phyloP scores from a whole-genome alignment of 306 rosid species.

The Cucurbita pepo region DNA sequence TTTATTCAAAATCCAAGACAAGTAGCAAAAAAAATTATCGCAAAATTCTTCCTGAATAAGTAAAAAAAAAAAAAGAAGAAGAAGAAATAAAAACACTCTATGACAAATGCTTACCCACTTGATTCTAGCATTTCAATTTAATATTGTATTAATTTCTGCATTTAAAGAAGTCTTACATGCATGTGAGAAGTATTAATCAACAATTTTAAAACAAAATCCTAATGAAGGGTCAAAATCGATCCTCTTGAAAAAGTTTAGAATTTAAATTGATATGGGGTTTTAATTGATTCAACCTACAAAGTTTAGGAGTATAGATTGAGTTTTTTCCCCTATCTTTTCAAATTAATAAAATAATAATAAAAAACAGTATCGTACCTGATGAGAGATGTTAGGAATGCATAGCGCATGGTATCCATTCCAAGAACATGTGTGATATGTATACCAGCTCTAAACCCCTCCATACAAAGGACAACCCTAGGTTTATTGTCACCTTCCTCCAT shows the following conservation, averaged over 20 bases:
- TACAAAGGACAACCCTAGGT: slow-evolving; percentile 73
- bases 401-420: slow-evolving; percentile 99
- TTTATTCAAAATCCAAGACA: neutral
- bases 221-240: neutral
- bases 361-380: slow-evolving; percentile 45
- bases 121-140: neutral
- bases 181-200: no score
- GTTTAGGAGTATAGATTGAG: neutral
- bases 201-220: neutral
- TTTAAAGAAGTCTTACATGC: neutral
- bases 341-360: neutral
- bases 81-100: neutral
- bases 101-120: neutral
- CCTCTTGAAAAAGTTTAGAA: neutral
- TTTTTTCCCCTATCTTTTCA: neutral
- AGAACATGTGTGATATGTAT: slow-evolving; percentile 79
- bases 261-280: neutral
- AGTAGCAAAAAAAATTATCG: neutral
- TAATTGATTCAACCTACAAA: neutral
- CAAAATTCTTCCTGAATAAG: neutral
- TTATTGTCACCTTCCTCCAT: slow-evolving; percentile 99
- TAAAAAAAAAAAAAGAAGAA: neutral
- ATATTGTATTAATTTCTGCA: neutral
- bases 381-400: slow-evolving; percentile 95
- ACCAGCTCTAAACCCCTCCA: slow-evolving; percentile 99